Evolutionary conservation across 805 yeast species (phyloP).

Genomic region (Candida golubevii): DNA sequence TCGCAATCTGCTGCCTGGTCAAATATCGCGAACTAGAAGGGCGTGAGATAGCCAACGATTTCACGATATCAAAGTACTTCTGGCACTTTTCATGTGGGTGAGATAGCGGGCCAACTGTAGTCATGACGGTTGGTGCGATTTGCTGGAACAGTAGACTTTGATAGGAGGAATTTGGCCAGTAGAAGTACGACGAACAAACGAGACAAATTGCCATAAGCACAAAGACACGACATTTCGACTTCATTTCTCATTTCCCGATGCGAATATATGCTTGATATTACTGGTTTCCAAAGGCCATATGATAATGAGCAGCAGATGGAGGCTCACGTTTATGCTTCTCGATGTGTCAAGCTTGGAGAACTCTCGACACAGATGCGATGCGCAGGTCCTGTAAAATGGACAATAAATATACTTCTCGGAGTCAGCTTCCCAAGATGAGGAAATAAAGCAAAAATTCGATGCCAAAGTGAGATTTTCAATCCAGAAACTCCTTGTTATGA

Average conservation of each 20-base stretch:
- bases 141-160: slow-evolving; percentile 13
- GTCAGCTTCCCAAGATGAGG: too few relatives aligned
- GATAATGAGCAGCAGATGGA: too few relatives aligned
- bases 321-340: too few relatives aligned
- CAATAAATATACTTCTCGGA: too few relatives aligned
- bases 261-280: too few relatives aligned
- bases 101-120: slow-evolving; percentile 1
- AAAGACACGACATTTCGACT: slow-evolving; percentile 10
- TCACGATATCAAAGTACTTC: slow-evolving; percentile 9
- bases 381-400: too few relatives aligned
- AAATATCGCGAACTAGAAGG: slow-evolving; percentile 13
- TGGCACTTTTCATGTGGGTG: slow-evolving; percentile 9
- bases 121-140: slow-evolving; percentile 4
- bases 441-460: too few relatives aligned
- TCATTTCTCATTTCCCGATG: slow-evolving; percentile 8
- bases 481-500: too few relatives aligned
- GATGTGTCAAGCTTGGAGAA: too few relatives aligned
- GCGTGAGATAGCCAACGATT: slow-evolving; percentile 4
- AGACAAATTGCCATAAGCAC: slow-evolving; percentile 6
- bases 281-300: too few relatives aligned
- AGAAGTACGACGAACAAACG: slow-evolving; percentile 5
- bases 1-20: slow-evolving; percentile 9
- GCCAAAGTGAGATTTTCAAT: too few relatives aligned
- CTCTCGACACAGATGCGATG: too few relatives aligned
- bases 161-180: slow-evolving; percentile 12